Conservation (phyloP, 306 rosid genomes). For the Cucurbita ficifolia region DNA sequence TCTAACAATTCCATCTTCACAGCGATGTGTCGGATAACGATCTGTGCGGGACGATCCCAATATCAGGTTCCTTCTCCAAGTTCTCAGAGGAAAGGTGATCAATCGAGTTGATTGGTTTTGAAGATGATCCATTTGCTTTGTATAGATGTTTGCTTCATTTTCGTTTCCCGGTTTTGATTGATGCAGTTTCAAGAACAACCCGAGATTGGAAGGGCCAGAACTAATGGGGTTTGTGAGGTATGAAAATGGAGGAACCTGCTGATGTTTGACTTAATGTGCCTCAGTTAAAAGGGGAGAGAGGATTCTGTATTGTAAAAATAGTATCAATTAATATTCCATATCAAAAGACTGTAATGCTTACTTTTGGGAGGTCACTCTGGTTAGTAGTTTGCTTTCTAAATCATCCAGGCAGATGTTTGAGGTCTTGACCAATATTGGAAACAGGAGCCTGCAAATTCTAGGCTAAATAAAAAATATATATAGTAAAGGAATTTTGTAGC, state of each 20-base stretch:
- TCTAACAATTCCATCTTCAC: not conserved
- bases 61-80: conserved; percentile 58
- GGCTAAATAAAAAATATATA: not conserved
- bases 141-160: not conserved
- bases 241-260: conserved; percentile 54
- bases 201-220: conserved; percentile 72
- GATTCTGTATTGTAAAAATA: not conserved
- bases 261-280: conserved; percentile 10
- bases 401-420: not conserved
- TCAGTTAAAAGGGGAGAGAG: not conserved
- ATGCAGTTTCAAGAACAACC: conserved; percentile 72
- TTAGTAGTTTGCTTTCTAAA: not conserved
- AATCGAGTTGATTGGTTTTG: not conserved
- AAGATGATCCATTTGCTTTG: not conserved
- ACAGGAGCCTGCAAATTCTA: not conserved
- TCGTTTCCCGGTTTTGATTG: not conserved
- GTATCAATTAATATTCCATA: not conserved
- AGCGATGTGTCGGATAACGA: conserved; percentile 71
- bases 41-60: conserved; percentile 70
- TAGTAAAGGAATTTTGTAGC: not conserved
- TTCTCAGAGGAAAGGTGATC: conserved; percentile 53
- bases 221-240: conserved; percentile 90
- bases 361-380: not conserved
- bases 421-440: not conserved
- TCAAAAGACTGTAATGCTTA: not conserved